phyloP scores from a whole-genome alignment of 257 asterid genomes.

The Solanum rostratum region DNA sequence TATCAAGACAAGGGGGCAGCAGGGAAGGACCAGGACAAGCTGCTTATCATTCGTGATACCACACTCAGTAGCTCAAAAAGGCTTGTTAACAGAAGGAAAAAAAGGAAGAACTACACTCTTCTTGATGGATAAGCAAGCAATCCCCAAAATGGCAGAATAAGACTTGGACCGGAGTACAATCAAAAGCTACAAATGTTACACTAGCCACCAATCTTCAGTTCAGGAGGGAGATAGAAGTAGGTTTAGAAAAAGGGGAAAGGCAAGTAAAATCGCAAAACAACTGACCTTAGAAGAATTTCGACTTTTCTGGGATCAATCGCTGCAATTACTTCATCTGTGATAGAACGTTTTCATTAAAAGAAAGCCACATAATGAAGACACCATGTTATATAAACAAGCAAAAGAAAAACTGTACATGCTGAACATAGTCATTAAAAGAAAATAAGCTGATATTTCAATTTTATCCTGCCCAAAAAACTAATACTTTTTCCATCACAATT shows the following conservation, averaged over 20 bases:
- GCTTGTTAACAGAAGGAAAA: neutral
- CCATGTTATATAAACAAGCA: neutral
- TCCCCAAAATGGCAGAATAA: neutral
- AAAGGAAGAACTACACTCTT: neutral
- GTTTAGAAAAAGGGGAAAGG: neutral
- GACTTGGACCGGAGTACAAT: neutral
- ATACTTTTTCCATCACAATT: neutral
- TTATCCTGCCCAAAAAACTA: neutral
- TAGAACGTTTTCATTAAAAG: conserved; percentile 4
- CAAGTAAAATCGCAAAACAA: neutral
- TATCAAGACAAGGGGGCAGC: neutral
- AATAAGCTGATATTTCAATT: neutral
- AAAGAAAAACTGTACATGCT: neutral
- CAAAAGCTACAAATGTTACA: neutral
- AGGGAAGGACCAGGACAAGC: neutral
- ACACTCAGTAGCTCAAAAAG: neutral
- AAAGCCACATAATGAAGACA: conserved; percentile 7
- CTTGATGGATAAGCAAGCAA: neutral
- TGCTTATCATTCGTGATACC: neutral
- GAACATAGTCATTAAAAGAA: neutral
- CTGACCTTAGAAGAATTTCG: conserved; percentile 84
- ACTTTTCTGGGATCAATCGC: conserved; percentile 87
- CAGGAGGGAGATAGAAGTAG: neutral
- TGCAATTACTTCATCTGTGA: conserved; percentile 74
- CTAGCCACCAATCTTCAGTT: neutral